These are phyloP conservation scores for Diaporthe batatas DNA, from an alignment of 2,329 filamentous ascomycete genomes.

Conservation along the genomic window DNA sequence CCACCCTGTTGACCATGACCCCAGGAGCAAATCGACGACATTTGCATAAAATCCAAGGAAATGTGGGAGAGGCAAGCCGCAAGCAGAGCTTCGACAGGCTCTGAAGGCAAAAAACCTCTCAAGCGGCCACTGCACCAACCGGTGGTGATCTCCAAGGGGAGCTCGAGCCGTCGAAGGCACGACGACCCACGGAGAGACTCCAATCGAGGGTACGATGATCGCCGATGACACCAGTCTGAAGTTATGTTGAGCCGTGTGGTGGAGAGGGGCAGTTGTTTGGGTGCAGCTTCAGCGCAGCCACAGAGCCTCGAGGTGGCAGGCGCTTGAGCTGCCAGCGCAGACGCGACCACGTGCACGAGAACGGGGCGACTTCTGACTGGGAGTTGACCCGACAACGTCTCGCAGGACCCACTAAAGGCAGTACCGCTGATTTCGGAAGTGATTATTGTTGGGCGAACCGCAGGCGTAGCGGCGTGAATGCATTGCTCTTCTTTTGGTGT, in stretches of 20 bases:
- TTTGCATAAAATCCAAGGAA: constrained; percentile 70
- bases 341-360: constrained; percentile 6
- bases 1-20: constrained; percentile 44
- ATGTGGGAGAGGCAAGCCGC: constrained; percentile 70
- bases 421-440: constrained; percentile 41
- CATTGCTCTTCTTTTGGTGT: constrained; percentile 47
- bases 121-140: constrained; percentile 71
- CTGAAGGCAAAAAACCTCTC: constrained; percentile 62
- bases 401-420: constrained; percentile 11
- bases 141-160: constrained; percentile 62
- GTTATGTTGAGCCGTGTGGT: background rate
- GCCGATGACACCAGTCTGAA: constrained; percentile 46
- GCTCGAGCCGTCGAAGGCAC: constrained; percentile 51
- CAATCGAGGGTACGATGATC: constrained; percentile 48
- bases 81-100: constrained; percentile 56
- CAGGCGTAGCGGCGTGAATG: constrained; percentile 32
- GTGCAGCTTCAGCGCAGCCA: constrained; percentile 5
- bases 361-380: constrained; percentile 20
- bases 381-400: constrained; percentile 3
- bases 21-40: constrained; percentile 74
- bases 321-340: constrained; percentile 38
- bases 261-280: background rate
- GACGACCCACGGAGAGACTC: constrained; percentile 51
- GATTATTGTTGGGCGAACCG: constrained; percentile 34
- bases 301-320: constrained; percentile 40